Evolutionary conservation across 306 rosid species (phyloP), one percentile per base, ranked within the genome.

Genomic region (Canavalia gladiata): DNA sequence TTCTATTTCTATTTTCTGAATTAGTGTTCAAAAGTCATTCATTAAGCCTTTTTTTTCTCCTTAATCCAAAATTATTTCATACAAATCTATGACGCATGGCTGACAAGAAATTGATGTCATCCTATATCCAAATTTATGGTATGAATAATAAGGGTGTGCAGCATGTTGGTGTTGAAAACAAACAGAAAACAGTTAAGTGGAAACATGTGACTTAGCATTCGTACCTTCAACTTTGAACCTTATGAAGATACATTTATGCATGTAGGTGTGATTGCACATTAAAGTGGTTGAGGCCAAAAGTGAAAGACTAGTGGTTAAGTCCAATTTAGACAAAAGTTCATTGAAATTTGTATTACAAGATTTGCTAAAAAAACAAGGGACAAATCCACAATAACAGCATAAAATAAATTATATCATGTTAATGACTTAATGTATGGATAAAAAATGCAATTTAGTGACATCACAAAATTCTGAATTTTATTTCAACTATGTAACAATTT

Each of bases 11-110:
- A 39, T 43, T 37, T 37, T 37, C 47, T 43, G 8, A 43, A 43
- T 43, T 43, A 43, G 47, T 58, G 9, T 58, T 58, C n/a, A 8
- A 30, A 43, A 43, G 47, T 4, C 8, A 37, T 4, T 37, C 41
- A 37, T 37, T 37, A 37, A 37, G 41, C 41, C 4, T 2, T 37
- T 37, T 37, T 2, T 37, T 37, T 37, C 41, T 37, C 41, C 41
- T 37, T 4, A 37, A 2, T 37, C 25, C 25, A 18, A 18, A 18
- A 18, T 18, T 18, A 18, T 18, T 18, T 18, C 25, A 18, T 70
- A 39, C 55, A 25, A 67, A 49, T 30, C 29, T 11, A 79, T 84
- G 87, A 84, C 77, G 60, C 31, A 47, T 66, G 54, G 84, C 29
- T 79, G 84, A 84, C 47, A 35, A 10, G 35, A 79, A 74, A 67